Base-by-base conservation (phyloP, 1,284 basidiomycete species). In the Cryptococcus floricola region DNA sequence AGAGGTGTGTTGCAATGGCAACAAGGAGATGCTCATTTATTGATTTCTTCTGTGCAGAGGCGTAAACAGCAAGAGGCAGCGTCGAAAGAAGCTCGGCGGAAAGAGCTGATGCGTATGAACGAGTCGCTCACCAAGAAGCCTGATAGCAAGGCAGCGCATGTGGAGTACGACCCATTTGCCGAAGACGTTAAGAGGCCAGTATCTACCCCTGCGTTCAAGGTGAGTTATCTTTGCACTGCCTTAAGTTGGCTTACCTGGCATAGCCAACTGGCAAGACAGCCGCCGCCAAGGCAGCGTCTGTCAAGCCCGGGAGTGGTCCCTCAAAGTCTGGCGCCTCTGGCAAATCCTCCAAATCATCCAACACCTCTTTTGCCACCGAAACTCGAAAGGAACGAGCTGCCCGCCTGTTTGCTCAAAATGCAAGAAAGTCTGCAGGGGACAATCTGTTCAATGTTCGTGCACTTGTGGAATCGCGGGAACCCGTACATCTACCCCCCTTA, bases 101-200 rank as follows among this genome's bases (percentile, higher is more conserved):
- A 51, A 12, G 72, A 74, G 56, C 50, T 75, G n/a, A 67, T 67
- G 58, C 46, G 54, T 42, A 71, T 71, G 0, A 71, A 75, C 52
- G 67, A 65, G 38, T 64, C 61, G 37, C 53, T 74, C 38, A 60
- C 59, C 18, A 53, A 60, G 52, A 52, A 56, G 28, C 39, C 23
- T 14, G 50, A 39, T 16, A 45, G 16, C 28, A 57, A 54, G 18
- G 48, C 25, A 38, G 14, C 4, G 19, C 19, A 23, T 44, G 41
- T 56, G 39, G 69, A 67, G 4, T 74, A 70, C 38, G 62, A 75
- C 52, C 72, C 71, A 1, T 75, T 75, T 55, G 73, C 72, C 9
- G 73, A 75, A 54, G 72, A 71, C 49, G 66, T 60, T 47, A 54
- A 49, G 31, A 34, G 44, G 53, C 50, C 5, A 23, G 42, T 28